phyloP scores from a whole-genome alignment of 352 stramenopile species.

The Pythium rhizo-oryzae region DNA sequence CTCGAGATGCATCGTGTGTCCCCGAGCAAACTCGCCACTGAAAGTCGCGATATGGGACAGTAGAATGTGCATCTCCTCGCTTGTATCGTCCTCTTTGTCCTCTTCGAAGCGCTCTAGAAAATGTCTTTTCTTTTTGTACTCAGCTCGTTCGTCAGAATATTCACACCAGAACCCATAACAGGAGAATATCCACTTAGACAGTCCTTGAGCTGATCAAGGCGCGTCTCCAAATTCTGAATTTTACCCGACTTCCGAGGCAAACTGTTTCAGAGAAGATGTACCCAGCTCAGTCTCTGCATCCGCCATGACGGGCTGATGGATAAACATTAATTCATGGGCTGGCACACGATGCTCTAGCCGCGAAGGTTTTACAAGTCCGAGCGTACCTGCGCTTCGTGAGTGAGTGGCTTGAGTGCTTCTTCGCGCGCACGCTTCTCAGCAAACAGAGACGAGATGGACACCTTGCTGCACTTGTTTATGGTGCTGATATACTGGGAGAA shows the following conservation, averaged over 20 bases:
- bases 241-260: slow-evolving; percentile 68
- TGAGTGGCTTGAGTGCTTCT: slow-evolving; percentile 53
- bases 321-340: too few species aligned
- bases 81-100: slow-evolving; percentile 72
- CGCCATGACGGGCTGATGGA: slow-evolving; percentile 28
- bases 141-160: not conserved
- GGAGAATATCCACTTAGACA: slow-evolving; percentile 43
- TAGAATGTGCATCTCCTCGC: slow-evolving; percentile 77
- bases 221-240: slow-evolving; percentile 45
- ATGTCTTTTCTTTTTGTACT: slow-evolving; percentile 55
- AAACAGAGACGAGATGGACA: slow-evolving; percentile 62
- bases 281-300: slow-evolving; percentile 36
- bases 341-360: not conserved
- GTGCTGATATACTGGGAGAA: slow-evolving; percentile 83
- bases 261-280: slow-evolving; percentile 55
- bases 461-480: slow-evolving; percentile 73
- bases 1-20: slow-evolving; percentile 69
- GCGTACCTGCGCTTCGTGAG: slow-evolving; percentile 47
- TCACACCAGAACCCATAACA: not conserved
- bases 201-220: slow-evolving; percentile 57
- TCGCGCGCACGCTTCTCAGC: slow-evolving; percentile 77
- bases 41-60: slow-evolving; percentile 78
- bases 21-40: slow-evolving; percentile 67
- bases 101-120: slow-evolving; percentile 88
- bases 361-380: not conserved